Base-by-base conservation (phyloP, 768 basidiomycete genomes). In the Kwoniella newhampshirensis region DNA sequence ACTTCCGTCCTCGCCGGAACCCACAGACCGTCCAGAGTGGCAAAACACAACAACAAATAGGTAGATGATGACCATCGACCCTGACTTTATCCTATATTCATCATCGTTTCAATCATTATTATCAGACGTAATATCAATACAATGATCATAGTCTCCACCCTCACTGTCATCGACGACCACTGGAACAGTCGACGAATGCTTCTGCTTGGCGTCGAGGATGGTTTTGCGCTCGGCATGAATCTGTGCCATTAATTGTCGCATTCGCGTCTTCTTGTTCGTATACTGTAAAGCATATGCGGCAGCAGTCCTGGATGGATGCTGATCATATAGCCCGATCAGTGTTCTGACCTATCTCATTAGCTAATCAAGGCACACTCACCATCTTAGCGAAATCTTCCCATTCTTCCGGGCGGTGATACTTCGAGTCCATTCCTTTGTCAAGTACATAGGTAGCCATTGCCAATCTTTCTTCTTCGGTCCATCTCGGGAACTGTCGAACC, bases 231-330 rank as follows among this genome's bases (percentile, higher is more conserved):
- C n/a, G n/a, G n/a, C n/a, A n/a, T n/a, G n/a, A n/a, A n/a, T n/a
- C n/a, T n/a, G n/a, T n/a, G n/a, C n/a, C n/a, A n/a, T n/a, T n/a
- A n/a, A n/a, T n/a, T n/a, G n/a, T n/a, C n/a, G n/a, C n/a, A n/a
- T n/a, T n/a, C n/a, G n/a, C n/a, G n/a, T n/a, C n/a, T n/a, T n/a
- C n/a, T n/a, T n/a, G n/a, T n/a, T n/a, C n/a, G n/a, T 36, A 27
- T 59, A 54, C 26, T 54, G 51, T 39, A 53, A 18, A 15, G 46
- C 43, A 23, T 54, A 60, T 2, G 52, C 59, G 6, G 23, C 18
- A 4, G 51, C 57, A 7, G 50, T 52, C 3, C 57, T 42, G 17
- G 12, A 18, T 4, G 50, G 50, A 21, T 54, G 36, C 52, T 54
- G 32, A 3, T 18, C n/a, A 28, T 41, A 5, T 4, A n/a, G n/a